These are phyloP conservation scores for Zygnema circumcarinatum DNA, from an alignment of 139 green algal species.

Conservation along the genomic window DNA sequence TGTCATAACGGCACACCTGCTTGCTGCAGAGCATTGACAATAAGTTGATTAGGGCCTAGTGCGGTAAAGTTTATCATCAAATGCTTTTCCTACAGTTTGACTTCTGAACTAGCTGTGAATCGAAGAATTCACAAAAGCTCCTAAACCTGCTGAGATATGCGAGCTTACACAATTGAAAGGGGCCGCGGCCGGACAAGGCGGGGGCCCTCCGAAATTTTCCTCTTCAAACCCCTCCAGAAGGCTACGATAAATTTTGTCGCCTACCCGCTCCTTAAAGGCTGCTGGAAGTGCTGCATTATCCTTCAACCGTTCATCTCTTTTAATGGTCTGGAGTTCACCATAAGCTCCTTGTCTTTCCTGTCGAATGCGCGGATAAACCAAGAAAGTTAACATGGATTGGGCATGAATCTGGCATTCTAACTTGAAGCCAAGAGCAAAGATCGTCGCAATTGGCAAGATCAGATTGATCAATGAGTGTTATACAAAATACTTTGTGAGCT, in stretches of 20 bases:
- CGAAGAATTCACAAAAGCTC: too few relatives aligned
- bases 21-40: too few relatives aligned
- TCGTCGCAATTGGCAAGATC: too few relatives aligned
- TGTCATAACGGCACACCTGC: too few relatives aligned
- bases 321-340: slow-evolving; percentile 7
- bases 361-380: not conserved
- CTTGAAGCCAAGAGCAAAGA: not conserved
- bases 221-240: slow-evolving; percentile 37
- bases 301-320: slow-evolving; percentile 3
- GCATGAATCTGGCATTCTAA: not conserved
- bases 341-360: slow-evolving; percentile 20
- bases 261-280: slow-evolving; percentile 27
- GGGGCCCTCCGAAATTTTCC: not conserved
- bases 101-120: too few relatives aligned
- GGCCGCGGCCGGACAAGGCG: not conserved
- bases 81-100: too few relatives aligned
- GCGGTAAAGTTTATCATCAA: too few relatives aligned
- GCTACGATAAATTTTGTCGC: not conserved
- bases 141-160: too few relatives aligned
- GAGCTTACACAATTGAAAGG: slow-evolving; percentile 22
- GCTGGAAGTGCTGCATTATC: slow-evolving; percentile 22
- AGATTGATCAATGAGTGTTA: too few relatives aligned
- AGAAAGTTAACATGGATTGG: not conserved
- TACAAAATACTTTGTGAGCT: too few relatives aligned
- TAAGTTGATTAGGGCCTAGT: too few relatives aligned